phyloP scores from a whole-genome alignment of 2,329 filamentous ascomycete species.

The Graphilbum sp. region DNA sequence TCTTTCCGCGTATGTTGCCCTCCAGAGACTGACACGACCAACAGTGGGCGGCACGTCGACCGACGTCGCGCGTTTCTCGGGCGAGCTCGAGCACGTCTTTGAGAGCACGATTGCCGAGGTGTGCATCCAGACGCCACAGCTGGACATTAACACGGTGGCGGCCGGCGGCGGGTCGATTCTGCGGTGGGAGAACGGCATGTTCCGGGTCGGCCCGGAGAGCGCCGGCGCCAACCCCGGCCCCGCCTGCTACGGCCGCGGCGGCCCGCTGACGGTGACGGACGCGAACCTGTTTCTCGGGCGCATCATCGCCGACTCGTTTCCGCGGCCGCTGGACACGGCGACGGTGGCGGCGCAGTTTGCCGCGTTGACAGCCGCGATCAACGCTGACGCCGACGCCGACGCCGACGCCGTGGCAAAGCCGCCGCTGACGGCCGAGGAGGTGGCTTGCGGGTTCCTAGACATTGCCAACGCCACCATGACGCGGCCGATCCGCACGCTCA shows the following conservation, averaged over 20 bases:
- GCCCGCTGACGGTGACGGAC: constrained; percentile 50
- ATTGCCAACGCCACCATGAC: constrained; percentile 58
- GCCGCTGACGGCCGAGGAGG: constrained; percentile 43
- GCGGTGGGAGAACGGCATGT: constrained; percentile 51
- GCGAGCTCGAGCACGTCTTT: constrained; percentile 52
- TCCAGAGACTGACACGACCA: too few relatives aligned
- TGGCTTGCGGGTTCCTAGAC: constrained; percentile 44
- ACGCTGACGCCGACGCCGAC: constrained; percentile 38
- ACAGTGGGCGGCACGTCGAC: constrained; percentile 84
- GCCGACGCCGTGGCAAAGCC: not conserved
- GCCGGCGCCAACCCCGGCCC: constrained; percentile 65
- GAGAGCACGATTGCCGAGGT: constrained; percentile 60
- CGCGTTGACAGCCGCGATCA: constrained; percentile 51
- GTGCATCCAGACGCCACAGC: constrained; percentile 76
- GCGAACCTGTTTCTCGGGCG: constrained; percentile 49
- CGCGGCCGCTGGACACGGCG: too few relatives aligned
- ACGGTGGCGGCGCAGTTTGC: too few relatives aligned
- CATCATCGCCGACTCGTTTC: constrained; percentile 39
- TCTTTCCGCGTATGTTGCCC: too few relatives aligned
- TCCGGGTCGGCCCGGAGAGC: constrained; percentile 55
- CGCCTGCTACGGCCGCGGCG: constrained; percentile 49
- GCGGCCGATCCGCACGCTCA: constrained; percentile 52
- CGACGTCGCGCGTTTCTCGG: constrained; percentile 74
- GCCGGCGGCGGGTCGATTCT: constrained; percentile 60
- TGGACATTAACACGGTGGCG: constrained; percentile 89